Conservation (phyloP, 306 rosid species). For the Citrullus mucosospermus region DNA sequence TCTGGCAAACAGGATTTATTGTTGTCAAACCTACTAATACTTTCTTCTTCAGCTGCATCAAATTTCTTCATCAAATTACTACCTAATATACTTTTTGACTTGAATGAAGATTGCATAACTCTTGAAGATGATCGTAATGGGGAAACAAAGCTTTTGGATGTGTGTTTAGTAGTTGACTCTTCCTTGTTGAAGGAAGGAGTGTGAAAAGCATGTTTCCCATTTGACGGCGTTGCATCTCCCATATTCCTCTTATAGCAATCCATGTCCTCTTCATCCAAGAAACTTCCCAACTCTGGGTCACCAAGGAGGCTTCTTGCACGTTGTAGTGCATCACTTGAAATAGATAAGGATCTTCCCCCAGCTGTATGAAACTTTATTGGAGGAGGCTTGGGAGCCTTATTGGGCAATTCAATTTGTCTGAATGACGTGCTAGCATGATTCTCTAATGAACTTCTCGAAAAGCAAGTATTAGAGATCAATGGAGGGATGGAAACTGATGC, state of each 20-base stretch:
- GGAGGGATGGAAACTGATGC: slow-evolving; percentile 16
- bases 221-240: slow-evolving; percentile 1
- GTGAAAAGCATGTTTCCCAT: slow-evolving; percentile 16
- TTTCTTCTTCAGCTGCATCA: slow-evolving; percentile 47
- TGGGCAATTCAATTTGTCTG: slow-evolving; percentile 12
- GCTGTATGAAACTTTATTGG: slow-evolving; percentile 72
- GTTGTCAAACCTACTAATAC: slow-evolving; percentile 13
- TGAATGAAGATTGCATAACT: slow-evolving; percentile 22
- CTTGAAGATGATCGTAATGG: slow-evolving; percentile 31
- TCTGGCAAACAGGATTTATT: slow-evolving; percentile 25
- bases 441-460: slow-evolving; percentile 13
- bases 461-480: slow-evolving; percentile 4
- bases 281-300: slow-evolving; percentile 65
- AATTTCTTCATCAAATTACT: slow-evolving; percentile 54
- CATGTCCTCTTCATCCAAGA: slow-evolving; percentile 37
- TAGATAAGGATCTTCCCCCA: slow-evolving; percentile 74
- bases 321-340: slow-evolving; percentile 58
- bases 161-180: slow-evolving; percentile 9
- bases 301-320: slow-evolving; percentile 87
- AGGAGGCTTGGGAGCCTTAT: slow-evolving; percentile 22
- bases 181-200: slow-evolving; percentile 21
- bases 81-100: slow-evolving; percentile 27
- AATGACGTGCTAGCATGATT: slow-evolving; percentile 16
- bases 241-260: slow-evolving; percentile 13
- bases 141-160: slow-evolving; percentile 24